Evolutionary conservation across 192 early-diverging fungal genomes (phyloP).

Genomic region (Gaertneriomyces sp.): DNA sequence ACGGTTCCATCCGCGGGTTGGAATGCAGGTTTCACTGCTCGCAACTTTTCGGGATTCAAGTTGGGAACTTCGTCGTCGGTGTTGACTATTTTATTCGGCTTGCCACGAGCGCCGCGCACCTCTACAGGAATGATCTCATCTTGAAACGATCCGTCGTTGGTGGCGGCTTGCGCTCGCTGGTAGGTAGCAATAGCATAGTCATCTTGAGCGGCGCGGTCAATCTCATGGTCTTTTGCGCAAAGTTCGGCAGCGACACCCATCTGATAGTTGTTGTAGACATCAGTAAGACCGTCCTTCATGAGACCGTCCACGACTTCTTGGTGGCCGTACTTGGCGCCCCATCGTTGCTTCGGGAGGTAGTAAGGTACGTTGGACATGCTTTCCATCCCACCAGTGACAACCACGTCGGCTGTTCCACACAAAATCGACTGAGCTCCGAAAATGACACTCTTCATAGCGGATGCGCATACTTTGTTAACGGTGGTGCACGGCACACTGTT

Average conservation of each 20-base stretch:
- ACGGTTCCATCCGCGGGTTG: slow-evolving; percentile 79
- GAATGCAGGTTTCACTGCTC: slow-evolving; percentile 85
- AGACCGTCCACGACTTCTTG: slow-evolving; percentile 72
- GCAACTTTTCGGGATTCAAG: slow-evolving; percentile 80
- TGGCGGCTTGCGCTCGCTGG: slow-evolving; percentile 81
- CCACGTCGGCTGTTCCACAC: slow-evolving; percentile 45
- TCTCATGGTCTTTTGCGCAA: slow-evolving; percentile 72
- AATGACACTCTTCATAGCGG: slow-evolving; percentile 92
- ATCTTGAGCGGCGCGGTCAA: slow-evolving; percentile 84
- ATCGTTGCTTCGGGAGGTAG: slow-evolving; percentile 53
- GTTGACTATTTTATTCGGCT: slow-evolving; percentile 73
- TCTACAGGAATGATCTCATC: slow-evolving; percentile 82
- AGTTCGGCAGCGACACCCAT: slow-evolving; percentile 60
- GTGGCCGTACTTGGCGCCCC: slow-evolving; percentile 74
- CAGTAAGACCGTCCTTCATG: slow-evolving; percentile 58
- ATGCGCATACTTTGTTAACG: slow-evolving; percentile 98
- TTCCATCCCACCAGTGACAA: slow-evolving; percentile 93
- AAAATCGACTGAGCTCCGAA: slow-evolving; percentile 68
- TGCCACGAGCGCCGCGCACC: slow-evolving; percentile 74
- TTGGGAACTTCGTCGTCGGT: slow-evolving; percentile 80
- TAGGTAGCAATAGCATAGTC: slow-evolving; percentile 82
- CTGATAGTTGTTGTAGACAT: slow-evolving; percentile 46
- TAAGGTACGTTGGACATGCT: slow-evolving; percentile 94
- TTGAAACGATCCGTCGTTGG: slow-evolving; percentile 72
- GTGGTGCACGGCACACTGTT: slow-evolving; percentile 85